Evolutionary conservation across 2,329 filamentous ascomycete genomes (phyloP).

Genomic region (Trichoderma hamatum): DNA sequence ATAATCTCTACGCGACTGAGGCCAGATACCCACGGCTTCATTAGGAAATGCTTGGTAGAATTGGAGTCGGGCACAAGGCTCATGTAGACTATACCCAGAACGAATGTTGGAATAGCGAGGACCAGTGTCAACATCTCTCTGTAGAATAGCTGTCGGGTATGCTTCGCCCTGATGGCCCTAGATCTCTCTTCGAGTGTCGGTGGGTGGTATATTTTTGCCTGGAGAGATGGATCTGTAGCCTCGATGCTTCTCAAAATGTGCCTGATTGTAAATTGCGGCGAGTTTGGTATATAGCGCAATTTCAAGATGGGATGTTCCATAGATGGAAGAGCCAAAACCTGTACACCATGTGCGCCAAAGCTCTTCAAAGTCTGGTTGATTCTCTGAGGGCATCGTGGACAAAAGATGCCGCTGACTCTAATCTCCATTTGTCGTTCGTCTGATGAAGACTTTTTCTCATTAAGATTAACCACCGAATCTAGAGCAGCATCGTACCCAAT

Average conservation of each 20-base stretch:
- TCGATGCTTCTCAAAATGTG: conserved; percentile 71
- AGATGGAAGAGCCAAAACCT: conserved; percentile 59
- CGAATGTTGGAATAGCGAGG: conserved; percentile 77
- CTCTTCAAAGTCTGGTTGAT: conserved; percentile 57
- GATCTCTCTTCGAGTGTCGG: conserved; percentile 84
- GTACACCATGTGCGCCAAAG: conserved; percentile 53
- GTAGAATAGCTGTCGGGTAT: conserved; percentile 68
- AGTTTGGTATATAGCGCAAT: conserved; percentile 69
- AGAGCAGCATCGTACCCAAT: conserved; percentile 68
- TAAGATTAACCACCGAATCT: conserved; percentile 51
- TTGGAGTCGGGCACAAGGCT: conserved; percentile 68
- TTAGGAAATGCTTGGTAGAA: conserved; percentile 64
- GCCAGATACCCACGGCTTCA: conserved; percentile 70
- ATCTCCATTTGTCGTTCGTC: conserved; percentile 64
- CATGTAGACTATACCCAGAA: conserved; percentile 92
- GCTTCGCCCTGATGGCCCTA: conserved; percentile 68
- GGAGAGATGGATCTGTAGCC: conserved; percentile 66
- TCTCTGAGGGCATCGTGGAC: conserved; percentile 67
- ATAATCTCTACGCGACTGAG: conserved; percentile 78
- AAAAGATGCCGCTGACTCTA: conserved; percentile 72
- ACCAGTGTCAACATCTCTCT: conserved; percentile 71
- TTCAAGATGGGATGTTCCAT: conserved; percentile 67
- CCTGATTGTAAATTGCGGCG: conserved; percentile 73
- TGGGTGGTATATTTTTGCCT: conserved; percentile 73
- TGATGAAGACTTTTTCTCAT: conserved; percentile 45